Evolutionary conservation across 2,329 filamentous ascomycete species (phyloP), one percentile per base, ranked within the genome.

Genomic region (Biscogniauxia marginata): DNA sequence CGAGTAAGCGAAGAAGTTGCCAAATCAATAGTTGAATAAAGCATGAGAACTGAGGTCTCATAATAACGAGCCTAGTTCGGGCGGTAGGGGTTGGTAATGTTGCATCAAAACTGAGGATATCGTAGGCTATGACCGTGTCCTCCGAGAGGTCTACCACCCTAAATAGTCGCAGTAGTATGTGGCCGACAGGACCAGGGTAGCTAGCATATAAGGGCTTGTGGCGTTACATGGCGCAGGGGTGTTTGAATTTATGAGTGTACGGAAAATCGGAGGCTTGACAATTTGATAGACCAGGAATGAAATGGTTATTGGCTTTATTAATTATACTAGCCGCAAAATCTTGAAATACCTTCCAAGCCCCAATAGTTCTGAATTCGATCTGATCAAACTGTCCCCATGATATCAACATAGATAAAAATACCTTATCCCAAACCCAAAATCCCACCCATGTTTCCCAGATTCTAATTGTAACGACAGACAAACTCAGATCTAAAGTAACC

Each of bases 341-440:
- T 30, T 30, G n/a, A 3, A 30, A 7, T 30, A 7, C 25, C 25
- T 30, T 7, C 8, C 25, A 30, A 30, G 13, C 13, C 7, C 3
- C 3, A 30, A 30, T 9, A 30, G 8, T 30, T 7, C 25, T 30
- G 25, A 30, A 8, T 3, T 30, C 13, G 25, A 3, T 39, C 6
- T 39, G 9, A 39, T 39, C 30, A 39, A 39, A 39, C 30, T 11
- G n/a, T 16, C 11, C 5, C 6, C 30, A 11, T n/a, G 30, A 46
- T 7, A 48, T 49, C 45, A 43, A 49, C 30, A 47, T 19, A 55
- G 55, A 48, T 44, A 44, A 49, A 50, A 55, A 9, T 54, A 11
- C 24, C 55, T 57, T 47, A 13, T 53, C 53, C 52, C n/a, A 46
- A 48, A 24, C 21, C 57, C 56, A 50, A 50, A 22, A 57, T 34